Conservation (phyloP, 768 basidiomycete species). For the Lanmaoa pseudosensibilis region DNA sequence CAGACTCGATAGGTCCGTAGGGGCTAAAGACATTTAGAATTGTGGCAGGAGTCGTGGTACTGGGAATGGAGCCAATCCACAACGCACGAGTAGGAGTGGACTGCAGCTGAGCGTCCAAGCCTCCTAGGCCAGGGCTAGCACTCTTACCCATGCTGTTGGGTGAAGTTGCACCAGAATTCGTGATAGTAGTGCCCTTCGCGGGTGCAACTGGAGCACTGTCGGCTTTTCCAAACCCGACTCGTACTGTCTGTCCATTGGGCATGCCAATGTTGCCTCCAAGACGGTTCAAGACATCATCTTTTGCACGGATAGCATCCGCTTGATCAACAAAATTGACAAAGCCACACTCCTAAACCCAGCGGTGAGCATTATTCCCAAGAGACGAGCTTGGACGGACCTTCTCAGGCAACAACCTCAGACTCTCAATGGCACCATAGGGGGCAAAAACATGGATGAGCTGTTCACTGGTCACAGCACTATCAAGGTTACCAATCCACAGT, state of each 20-base stretch:
- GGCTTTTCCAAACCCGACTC: constrained; percentile 97
- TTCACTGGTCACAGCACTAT: constrained; percentile 90
- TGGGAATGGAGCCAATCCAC: constrained; percentile 98
- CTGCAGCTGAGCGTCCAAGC: constrained; percentile 84
- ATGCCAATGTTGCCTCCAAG: constrained; percentile 92
- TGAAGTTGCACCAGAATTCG: constrained; percentile 64
- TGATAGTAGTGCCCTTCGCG: constrained; percentile 66
- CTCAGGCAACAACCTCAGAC: constrained; percentile 90
- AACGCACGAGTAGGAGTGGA: constrained; percentile 91
- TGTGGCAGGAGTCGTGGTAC: constrained; percentile 90
- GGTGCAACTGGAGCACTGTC: constrained; percentile 94
- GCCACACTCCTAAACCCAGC: constrained; percentile 77
- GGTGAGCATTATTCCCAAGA: constrained; percentile 18
- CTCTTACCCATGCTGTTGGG: constrained; percentile 55
- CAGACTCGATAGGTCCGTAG: constrained; percentile 96
- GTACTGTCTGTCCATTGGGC: constrained; percentile 93
- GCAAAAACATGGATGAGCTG: constrained; percentile 95
- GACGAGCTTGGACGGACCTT: constrained; percentile 57
- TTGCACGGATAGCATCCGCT: constrained; percentile 93
- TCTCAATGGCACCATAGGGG: constrained; percentile 96
- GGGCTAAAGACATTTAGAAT: constrained; percentile 96
- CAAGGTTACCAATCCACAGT: constrained; percentile 97
- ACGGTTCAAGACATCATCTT: constrained; percentile 95
- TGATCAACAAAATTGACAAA: constrained; percentile 99
- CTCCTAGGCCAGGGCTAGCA: constrained; percentile 54